Evolutionary conservation across 768 basidiomycete genomes (phyloP), one percentile per base, ranked within the genome.

Genomic region (Tulasnella sp.): DNA sequence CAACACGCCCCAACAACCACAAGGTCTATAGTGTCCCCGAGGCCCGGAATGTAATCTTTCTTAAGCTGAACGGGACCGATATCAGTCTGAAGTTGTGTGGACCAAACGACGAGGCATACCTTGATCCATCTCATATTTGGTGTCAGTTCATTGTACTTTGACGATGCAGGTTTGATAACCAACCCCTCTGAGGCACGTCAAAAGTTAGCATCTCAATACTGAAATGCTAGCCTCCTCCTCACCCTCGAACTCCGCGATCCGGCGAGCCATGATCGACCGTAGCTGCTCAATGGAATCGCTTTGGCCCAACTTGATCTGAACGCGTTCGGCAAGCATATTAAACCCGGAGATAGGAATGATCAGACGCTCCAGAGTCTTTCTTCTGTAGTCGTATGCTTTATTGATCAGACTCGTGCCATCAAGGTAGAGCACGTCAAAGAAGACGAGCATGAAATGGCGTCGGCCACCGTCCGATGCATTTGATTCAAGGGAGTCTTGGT

Each of bases 21-120:
- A 76, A 97, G 86, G 81, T 96, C 93, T 19, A 96, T 79, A 5
- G 88, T 87, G 82, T 98, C 96, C 0, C 94, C 93, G 67, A 91
- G 86, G 4, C 91, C 91, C 0, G 90, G 89, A 49, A 98, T 93
- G 78, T 97, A 97, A 81, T 98, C 96, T 80, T 87, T 89, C 85
- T 95, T 94, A 70, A 94, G 80, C 87, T 88, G 69, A 17, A 37
- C 25, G 39, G 9, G 11, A 40, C 38, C 31, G 5, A 36, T 36
- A 17, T n/a, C 38, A 67, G 71, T 19, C 54, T 52, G 25, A 31
- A 34, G 22, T 12, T 0, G 64, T 68, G 1, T 70, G n/a, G n/a
- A 34, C 12, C 14, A 45, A 70, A 42, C 19, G 12, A 76, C 52
- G 36, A 42, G 68, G 45, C 42, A 19, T 45, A 89, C 87, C 83